A percentile compares a stretch with the other conserved stretches of the same genome.
phyloP scores from a whole-genome alignment of 306 rosid species.

The Dalbergia cultrata region DNA sequence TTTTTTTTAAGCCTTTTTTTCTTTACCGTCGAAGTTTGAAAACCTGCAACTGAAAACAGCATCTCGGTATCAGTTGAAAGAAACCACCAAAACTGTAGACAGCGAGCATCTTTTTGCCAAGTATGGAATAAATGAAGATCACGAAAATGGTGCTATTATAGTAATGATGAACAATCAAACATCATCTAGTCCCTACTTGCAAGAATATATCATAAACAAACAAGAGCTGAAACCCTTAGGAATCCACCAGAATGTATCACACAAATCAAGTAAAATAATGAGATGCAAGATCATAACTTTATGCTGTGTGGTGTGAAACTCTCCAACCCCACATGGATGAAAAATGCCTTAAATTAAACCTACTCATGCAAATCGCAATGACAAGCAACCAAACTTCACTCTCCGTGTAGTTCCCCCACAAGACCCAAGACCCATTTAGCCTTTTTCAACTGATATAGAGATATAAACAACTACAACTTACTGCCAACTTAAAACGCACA shows the following conservation, averaged over 20 bases:
- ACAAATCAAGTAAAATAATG: constrained; percentile 68
- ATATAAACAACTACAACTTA: constrained; percentile 46
- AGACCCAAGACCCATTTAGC: constrained; percentile 67
- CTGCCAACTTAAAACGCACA: constrained; percentile 6
- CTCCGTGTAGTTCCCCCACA: constrained; percentile 80
- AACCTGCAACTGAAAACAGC: constrained; percentile 97
- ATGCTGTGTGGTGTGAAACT: constrained; percentile 49
- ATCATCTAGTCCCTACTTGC: constrained; percentile 70
- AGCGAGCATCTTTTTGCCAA: constrained; percentile 78
- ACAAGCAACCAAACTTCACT: constrained; percentile 80
- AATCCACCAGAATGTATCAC: constrained; percentile 77
- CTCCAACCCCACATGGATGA: constrained; percentile 61
- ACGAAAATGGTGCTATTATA: constrained; percentile 48
- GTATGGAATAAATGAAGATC: constrained; percentile 75
- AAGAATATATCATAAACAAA: constrained; percentile 60
- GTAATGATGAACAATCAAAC: constrained; percentile 64
- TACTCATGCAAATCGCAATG: constrained; percentile 45
- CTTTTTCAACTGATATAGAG: constrained; percentile 24
- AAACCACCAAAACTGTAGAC: constrained; percentile 95
- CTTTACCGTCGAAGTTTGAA: constrained; percentile 69
- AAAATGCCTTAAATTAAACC: constrained; percentile 51
- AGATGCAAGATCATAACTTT: constrained; percentile 66
- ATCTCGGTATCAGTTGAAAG: constrained; percentile 89
- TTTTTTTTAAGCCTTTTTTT: neutral
- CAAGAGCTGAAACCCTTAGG: constrained; percentile 70